Evolutionary conservation across 805 yeast genomes (phyloP).

Genomic region (Lipomyces sp.): DNA sequence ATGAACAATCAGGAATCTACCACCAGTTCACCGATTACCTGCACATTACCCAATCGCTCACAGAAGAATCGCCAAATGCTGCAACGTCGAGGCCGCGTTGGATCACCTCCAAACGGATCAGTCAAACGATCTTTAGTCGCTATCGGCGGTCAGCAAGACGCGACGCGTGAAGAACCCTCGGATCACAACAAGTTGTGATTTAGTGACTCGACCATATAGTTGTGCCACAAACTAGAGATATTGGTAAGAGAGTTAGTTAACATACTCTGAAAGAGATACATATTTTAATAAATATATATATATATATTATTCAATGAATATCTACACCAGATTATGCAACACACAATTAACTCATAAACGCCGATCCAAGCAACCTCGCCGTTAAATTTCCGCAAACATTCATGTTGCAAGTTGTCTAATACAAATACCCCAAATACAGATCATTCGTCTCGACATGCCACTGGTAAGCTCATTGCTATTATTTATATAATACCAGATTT

Average conservation of each 20-base stretch:
- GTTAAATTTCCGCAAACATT: neutral
- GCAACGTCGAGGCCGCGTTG: neutral
- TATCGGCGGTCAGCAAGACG: neutral
- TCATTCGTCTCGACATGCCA: neutral
- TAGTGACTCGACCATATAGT: neutral
- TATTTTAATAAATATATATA: neutral
- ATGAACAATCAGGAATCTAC: neutral
- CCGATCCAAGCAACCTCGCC: neutral
- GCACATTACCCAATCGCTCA: neutral
- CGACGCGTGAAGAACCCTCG: neutral
- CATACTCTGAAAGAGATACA: neutral
- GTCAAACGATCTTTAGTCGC: neutral
- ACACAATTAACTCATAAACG: neutral
- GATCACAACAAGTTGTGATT: neutral
- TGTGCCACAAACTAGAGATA: neutral
- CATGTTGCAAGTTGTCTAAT: neutral
- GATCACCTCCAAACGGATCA: neutral
- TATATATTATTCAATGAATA: neutral
- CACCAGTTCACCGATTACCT: neutral
- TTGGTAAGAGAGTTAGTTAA: no score
- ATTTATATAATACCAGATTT: slow-evolving; percentile 21
- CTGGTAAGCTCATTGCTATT: neutral
- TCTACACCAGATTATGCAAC: neutral
- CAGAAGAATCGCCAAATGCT: neutral
- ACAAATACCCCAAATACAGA: neutral